Base-by-base conservation (phyloP, 2,329 filamentous ascomycete species). In the Ophiocordyceps camponoti-floridani region DNA sequence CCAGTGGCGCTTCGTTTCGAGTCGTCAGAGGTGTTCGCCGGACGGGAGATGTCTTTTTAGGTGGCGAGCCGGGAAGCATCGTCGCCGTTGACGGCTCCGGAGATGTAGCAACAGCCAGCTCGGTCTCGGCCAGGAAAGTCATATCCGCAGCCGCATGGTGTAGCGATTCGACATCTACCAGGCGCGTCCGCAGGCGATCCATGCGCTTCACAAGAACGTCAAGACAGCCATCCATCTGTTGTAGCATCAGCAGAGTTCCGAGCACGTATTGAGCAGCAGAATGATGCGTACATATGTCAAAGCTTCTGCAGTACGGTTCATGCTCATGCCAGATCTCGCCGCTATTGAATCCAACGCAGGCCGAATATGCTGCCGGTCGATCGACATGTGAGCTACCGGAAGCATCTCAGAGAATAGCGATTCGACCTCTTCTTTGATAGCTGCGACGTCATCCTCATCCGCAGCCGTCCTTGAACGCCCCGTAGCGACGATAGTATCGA, bases 321-420 rank as follows among this genome's bases (percentile, higher is more conserved):
- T 50, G 19, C 60, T 65, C 35, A 67, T 61, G 1, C 65, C 63
- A 43, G 64, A 67, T 45, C 61, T 66, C 2, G 62, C 57, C 7
- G 67, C 59, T 4, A 70, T 55, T 0, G 64, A 60, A 45, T 62
- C 60, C 6, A 75, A 59, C 1, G 79, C 74, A 0, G 80, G 79
- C 47, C 75, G 70, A 5, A 81, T 65, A 50, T 79, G 71, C 54
- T 82, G 76, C 51, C 81, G 73, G 50, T 84, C 77, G 1, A 79
- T 68, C 0, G 79, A 75, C 75, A 85, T 84, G 49, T 82, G 75
- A 7, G 79, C 73, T 2, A 85, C 76, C 0, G 79, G 75, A 0
- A 80, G 62, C 38, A 85, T 77, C 54, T 85, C 82, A 0, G 77
- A 65, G 51, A 82, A 79, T 3, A 85, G 63, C 4, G 78, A 82